phyloP scores from a whole-genome alignment of 805 yeast species.

The Diddensiella transvaalensis region DNA sequence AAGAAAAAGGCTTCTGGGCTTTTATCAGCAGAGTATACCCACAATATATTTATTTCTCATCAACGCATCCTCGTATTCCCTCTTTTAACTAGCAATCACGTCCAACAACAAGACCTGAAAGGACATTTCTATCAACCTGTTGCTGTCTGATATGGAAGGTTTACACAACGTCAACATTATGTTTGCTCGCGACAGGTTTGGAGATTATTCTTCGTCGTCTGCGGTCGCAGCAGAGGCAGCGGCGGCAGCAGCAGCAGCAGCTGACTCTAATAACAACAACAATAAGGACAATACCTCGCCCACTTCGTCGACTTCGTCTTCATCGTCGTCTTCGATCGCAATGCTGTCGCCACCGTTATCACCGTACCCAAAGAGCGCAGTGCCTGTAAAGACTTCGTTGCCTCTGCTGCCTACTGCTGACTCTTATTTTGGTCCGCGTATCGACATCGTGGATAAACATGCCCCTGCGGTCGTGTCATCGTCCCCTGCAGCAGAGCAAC shows the following conservation, averaged over 20 bases:
- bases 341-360: slow-evolving; percentile 36
- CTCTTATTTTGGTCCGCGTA: neutral
- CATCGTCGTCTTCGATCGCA: slow-evolving; percentile 14
- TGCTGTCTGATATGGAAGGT: no score
- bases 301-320: neutral
- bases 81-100: no score
- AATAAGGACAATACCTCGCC: slow-evolving; percentile 1
- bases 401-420: no score
- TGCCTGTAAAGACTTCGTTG: neutral
- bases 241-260: slow-evolving; percentile 2
- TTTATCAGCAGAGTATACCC: neutral
- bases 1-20: no score
- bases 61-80: neutral
- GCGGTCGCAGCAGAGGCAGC: neutral
- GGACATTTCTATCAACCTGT: no score
- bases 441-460: neutral
- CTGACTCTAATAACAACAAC: slow-evolving; percentile 3
- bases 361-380: slow-evolving; percentile 27
- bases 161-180: neutral
- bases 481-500: neutral
- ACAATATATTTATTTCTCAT: neutral
- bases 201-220: neutral
- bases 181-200: neutral
- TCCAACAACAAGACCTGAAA: no score
- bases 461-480: neutral